These are phyloP conservation scores for Apiospora pterosperma DNA, from an alignment of 2,329 filamentous ascomycete genomes.

Conservation along the genomic window DNA sequence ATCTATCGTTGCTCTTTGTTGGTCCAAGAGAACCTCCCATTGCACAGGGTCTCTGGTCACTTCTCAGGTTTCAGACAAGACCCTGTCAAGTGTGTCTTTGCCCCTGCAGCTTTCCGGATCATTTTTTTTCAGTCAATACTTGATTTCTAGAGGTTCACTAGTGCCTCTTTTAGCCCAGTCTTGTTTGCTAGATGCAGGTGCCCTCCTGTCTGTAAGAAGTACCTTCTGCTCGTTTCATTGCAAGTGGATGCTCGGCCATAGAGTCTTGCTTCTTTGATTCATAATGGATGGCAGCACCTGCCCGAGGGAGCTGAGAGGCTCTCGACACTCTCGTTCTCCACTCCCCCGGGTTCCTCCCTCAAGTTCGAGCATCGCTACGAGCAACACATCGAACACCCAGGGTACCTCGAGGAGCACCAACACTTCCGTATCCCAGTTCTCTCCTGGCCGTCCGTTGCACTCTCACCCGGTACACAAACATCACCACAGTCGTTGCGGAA, in stretches of 20 bases:
- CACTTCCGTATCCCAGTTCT: neutral
- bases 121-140: neutral
- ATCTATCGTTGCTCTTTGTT: constrained; percentile 3
- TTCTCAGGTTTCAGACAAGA: neutral
- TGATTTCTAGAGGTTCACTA: neutral
- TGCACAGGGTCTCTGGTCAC: constrained; percentile 1
- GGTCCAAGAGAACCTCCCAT: neutral
- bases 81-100: neutral
- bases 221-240: neutral
- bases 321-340: neutral
- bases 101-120: neutral
- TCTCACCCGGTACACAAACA: constrained; percentile 11
- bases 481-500: constrained; percentile 36
- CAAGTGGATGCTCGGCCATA: neutral
- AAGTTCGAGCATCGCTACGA: neutral
- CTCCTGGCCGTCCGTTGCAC: neutral
- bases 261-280: neutral
- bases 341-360: neutral
- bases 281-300: constrained; percentile 1
- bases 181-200: neutral
- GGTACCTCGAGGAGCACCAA: neutral
- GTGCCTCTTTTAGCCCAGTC: neutral
- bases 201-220: neutral
- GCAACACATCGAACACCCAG: neutral
- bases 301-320: neutral